Conservation (phyloP, 1,284 basidiomycete genomes). For the Cutaneotrichosporon mucoides region DNA sequence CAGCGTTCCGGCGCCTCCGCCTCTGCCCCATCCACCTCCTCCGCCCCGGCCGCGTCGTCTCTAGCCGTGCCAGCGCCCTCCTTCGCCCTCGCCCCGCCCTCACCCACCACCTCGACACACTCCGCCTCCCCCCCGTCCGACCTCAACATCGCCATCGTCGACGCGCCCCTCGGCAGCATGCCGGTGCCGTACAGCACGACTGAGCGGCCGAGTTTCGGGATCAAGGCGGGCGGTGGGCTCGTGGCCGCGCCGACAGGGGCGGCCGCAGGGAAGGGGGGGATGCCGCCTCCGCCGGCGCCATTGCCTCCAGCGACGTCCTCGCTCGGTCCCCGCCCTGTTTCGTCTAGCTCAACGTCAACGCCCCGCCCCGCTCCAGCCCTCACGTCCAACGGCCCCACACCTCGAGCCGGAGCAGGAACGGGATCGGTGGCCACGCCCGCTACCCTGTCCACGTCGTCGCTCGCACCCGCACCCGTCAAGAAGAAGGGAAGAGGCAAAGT, state of each 20-base stretch:
- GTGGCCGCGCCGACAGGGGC: background rate
- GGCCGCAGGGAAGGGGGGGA: background rate
- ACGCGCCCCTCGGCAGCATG: conserved; percentile 43
- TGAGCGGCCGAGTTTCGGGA: conserved; percentile 35
- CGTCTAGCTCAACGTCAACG: conserved; percentile 1
- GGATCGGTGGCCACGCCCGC: too few species aligned
- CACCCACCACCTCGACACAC: conserved; percentile 57
- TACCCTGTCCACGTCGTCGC: background rate
- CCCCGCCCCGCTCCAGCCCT: too few species aligned
- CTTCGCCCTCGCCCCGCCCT: conserved; percentile 53
- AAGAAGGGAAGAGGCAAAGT: conserved; percentile 71
- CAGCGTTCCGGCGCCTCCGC: conserved; percentile 61
- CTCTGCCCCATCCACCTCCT: conserved; percentile 16
- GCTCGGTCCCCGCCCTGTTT: conserved; percentile 58
- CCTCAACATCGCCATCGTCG: conserved; percentile 44
- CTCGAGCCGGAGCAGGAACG: too few species aligned
- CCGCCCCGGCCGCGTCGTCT: background rate
- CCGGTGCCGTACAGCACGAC: conserved; percentile 40
- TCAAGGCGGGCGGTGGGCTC: conserved; percentile 34
- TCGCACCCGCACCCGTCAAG: conserved; percentile 15
- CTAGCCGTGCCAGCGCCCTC: conserved; percentile 16
- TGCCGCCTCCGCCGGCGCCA: background rate
- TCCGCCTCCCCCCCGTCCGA: conserved; percentile 47
- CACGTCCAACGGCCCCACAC: too few species aligned
- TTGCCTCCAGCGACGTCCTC: conserved; percentile 52